These are phyloP conservation scores for Clarireedia homoeocarpa DNA, from an alignment of 2,329 filamentous ascomycete species.

Conservation along the genomic window DNA sequence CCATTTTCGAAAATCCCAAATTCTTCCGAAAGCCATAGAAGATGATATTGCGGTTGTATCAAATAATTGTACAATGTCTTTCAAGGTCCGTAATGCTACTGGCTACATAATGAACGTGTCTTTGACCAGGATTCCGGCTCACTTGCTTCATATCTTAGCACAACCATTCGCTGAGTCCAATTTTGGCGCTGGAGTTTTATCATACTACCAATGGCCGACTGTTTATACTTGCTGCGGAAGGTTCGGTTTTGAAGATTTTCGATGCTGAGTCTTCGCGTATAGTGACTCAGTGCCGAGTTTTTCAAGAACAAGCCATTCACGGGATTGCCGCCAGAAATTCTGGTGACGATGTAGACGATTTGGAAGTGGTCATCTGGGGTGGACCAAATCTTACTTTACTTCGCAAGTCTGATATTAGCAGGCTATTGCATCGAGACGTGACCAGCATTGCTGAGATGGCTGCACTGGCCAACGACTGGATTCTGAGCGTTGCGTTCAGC, in stretches of 20 bases:
- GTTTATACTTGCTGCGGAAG: slow-evolving; percentile 52
- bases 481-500: slow-evolving; percentile 58
- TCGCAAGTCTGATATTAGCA: slow-evolving; percentile 21
- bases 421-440: slow-evolving; percentile 10
- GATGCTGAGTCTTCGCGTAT: slow-evolving; percentile 28
- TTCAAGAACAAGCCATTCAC: slow-evolving; percentile 64
- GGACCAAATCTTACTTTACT: slow-evolving; percentile 42
- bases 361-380: slow-evolving; percentile 59
- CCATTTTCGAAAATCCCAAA: background rate
- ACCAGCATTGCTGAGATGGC: slow-evolving; percentile 28
- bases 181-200: slow-evolving; percentile 53
- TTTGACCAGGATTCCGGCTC: background rate
- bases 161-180: slow-evolving; percentile 35
- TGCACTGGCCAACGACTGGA: slow-evolving; percentile 61
- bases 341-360: slow-evolving; percentile 6
- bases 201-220: slow-evolving; percentile 24
- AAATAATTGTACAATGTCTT: slow-evolving; percentile 3
- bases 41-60: background rate
- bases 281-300: slow-evolving; percentile 43
- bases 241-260: slow-evolving; percentile 49
- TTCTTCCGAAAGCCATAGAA: background rate
- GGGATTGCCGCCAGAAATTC: slow-evolving; percentile 48
- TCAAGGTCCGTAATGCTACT: slow-evolving; percentile 3
- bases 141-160: slow-evolving; percentile 18
- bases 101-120: background rate